Evolutionary conservation across 2,329 filamentous ascomycete genomes (phyloP), one percentile per base, ranked within the genome.

Genomic region (Sclerotinia minor): DNA sequence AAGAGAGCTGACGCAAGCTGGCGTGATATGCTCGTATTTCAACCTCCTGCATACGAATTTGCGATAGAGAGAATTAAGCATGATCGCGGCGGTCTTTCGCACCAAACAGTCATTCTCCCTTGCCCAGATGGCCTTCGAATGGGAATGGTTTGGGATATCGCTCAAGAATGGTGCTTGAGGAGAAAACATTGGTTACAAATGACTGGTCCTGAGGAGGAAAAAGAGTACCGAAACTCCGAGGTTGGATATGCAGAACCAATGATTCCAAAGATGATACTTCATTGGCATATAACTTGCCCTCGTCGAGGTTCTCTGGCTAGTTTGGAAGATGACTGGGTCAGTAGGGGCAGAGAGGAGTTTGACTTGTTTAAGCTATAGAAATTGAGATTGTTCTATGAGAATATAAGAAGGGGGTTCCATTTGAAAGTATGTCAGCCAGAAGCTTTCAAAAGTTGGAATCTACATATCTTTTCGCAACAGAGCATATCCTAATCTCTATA

Each of bases 291-390:
- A 38, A 63, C 45, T 38, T 63, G 59, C 21, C 59, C 59, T 3
- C 59, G 21, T 63, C 59, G 45, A 26, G 45, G 59, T 13, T 63
- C 59, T 15, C 59, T 26, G 45, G 29, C 45, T 17, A 63, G 45
- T 50, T 63, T 38, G 45, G 52, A 45, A 55, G 45, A 53, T 24
- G n/a, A 54, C 21, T 49, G 59, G 44, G 26, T 32, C 13, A 64
- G 64, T 32, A 64, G n/a, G 15, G 65, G 59, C 15, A 49, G 65
- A 63, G 19, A 66, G 54, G 32, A 66, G 41, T n/a, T n/a, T 32
- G 64, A 61, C 53, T 32, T 66, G 45, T 66, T 66, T 32, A 80
- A 81, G 26, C 11, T 7, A 9, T 55, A 55, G 38, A 17, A 17
- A 38, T 21, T 13, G 21, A n/a, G 6, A 32, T 13, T 6, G 11